Base-by-base conservation (phyloP, 257 asterid species). In the Cinchona pubescens region DNA sequence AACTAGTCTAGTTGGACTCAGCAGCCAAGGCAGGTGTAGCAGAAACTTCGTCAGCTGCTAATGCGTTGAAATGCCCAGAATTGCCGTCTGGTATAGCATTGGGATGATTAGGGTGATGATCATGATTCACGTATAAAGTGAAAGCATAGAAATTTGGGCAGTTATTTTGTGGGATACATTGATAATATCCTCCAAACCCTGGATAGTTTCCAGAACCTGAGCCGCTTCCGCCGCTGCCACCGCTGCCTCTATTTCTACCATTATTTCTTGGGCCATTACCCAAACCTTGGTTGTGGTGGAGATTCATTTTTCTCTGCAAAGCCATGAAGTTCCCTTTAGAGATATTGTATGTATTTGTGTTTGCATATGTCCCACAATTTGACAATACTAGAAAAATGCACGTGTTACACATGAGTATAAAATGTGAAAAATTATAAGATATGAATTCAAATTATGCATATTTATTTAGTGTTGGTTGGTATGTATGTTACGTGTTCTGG, bases 121-220 rank as follows among this genome's bases (percentile, higher is more conserved):
- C 67, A 16, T 35, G 42, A 9, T 70, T 21, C 21, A 32, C 0
- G n/a, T 46, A 29, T 9, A 69, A 9, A 23, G 32, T 30, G 32
- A 69, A 29, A 4, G 45, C 25, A 1, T 10, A 19, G 29, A 59
- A 42, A 60, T 1, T 19, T 8, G 3, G 76, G 69, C 76, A 73
- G 40, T 2, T 16, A 18, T n/a, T n/a, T n/a, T 46, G 76, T 78
- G 75, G 70, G 5, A 63, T 25, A 60, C 82, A 78, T 18, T 37
- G 64, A 68, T 38, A 78, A 65, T 78, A 71, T 43, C 38, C 30
- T 30, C 62, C 61, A 32, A n/a, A 29, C 7, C 48, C 62, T 2
- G 61, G 62, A 4, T 0, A 2, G 62, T 34, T 34, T 9, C 78
- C 78, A 30, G 34, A 9, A 5, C 48, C 78, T 2, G 30, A 18